phyloP scores from a whole-genome alignment of 2,329 filamentous ascomycete species.

The Nectriaceae sp. region DNA sequence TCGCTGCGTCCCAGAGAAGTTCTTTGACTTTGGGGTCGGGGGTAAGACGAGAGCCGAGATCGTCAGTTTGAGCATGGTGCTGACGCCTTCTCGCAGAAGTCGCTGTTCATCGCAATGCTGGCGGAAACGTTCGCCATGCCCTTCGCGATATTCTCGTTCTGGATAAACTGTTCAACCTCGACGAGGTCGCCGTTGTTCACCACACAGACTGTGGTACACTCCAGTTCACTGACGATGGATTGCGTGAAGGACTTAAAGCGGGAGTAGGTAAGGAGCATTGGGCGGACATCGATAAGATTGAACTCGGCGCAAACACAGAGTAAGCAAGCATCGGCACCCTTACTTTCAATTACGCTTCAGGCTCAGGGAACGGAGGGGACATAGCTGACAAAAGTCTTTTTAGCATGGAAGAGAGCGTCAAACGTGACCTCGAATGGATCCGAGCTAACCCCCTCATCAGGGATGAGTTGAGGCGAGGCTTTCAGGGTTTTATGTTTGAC shows the following conservation, averaged over 20 bases:
- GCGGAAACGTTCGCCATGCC: conserved; percentile 10
- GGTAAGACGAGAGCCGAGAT: not conserved
- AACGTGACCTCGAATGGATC: conserved; percentile 8
- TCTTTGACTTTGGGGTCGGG: conserved; percentile 6
- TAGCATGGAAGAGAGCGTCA: conserved; percentile 9
- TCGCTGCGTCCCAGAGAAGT: conserved; percentile 6
- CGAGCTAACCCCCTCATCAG: conserved; percentile 5
- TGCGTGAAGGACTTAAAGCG: conserved; percentile 4
- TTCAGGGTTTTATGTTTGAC: conserved; percentile 9
- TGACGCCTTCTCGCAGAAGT: conserved; percentile 4
- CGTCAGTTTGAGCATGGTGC: not conserved
- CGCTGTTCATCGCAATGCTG: conserved; percentile 9
- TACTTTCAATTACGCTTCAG: not conserved
- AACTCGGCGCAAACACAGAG: conserved; percentile 6
- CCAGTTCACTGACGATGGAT: conserved; percentile 5
- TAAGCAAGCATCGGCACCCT: not conserved
- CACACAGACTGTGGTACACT: conserved; percentile 11
- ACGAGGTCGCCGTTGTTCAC: conserved; percentile 10
- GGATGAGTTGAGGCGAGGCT: conserved; percentile 8
- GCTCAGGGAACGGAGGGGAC: no score
- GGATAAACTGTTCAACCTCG: conserved; percentile 5
- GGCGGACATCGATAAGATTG: conserved; percentile 6
- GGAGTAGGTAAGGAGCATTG: conserved; percentile 1
- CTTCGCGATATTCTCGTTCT: conserved; percentile 9
- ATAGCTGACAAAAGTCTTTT: not conserved